Base-by-base conservation (phyloP, 192 early-diverging fungal species). In the Podila clonocystis region DNA sequence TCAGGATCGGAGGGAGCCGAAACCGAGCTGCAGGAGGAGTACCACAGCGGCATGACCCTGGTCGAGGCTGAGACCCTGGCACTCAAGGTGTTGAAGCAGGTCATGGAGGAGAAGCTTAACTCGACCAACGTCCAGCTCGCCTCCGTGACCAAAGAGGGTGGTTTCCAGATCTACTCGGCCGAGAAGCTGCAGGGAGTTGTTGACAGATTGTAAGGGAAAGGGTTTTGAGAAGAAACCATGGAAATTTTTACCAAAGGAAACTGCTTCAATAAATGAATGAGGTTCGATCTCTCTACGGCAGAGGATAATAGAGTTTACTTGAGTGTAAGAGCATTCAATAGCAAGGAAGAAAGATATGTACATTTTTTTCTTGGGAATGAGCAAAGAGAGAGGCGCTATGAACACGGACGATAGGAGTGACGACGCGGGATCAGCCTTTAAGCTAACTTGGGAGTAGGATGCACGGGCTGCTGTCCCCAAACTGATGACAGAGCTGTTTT, bases 91-190 rank as follows among this genome's bases (percentile, higher is more conserved):
- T 86, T 99, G 45, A 99, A 99, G 90, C 93, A 96, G 76, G 98
- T 99, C 24, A 99, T 99, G 97, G 98, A 99, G 83, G 98, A 99
- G 86, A 99, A 99, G 86, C 89, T 99, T 45, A 97, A 91, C 83
- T 92, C 93, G 67, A 92, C 91, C 13, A 99, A 99, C 83, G 96
- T 99, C 12, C 93, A 99, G 86, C 79, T 99, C 33, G 96, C 96
- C 4, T 90, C 94, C 48, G 94, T 99, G 9, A 97, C 96, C 33
- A 74, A 87, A 34, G 85, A 92, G 57, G 72, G 84, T 0, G 94
- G 95, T 28, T 99, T 93, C 87, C 88, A 85, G 58, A 92, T 98
- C 66, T 92, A 95, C 84, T 73, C 86, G 17, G 91, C 94, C 74
- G 90, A 91, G 7, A 94, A 97, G 80, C 86, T 99, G 65, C 91